Evolutionary conservation across 345 rosid species (phyloP).

Genomic region (Eucalyptus regnans): DNA sequence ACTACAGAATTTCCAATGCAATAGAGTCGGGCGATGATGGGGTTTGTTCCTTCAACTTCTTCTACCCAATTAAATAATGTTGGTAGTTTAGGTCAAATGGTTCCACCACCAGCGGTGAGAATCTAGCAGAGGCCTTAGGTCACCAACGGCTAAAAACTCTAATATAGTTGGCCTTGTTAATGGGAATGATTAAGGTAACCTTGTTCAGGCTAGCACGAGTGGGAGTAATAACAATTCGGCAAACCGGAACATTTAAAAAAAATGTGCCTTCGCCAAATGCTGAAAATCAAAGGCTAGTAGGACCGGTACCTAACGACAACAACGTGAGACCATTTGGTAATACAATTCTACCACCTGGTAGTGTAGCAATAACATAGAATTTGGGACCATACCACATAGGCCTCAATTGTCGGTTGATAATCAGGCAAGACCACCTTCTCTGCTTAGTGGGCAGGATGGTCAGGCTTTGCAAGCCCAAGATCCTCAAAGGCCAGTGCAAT

Average conservation of each 20-base stretch:
- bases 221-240: neutral
- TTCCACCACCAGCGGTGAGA: neutral
- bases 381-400: neutral
- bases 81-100: neutral
- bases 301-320: neutral
- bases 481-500: rapidly evolving
- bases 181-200: neutral
- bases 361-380: neutral
- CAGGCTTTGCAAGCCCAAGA: neutral
- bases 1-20: neutral
- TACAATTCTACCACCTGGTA: neutral
- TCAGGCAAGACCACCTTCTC: neutral
- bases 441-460: neutral
- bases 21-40: neutral
- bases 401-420: neutral
- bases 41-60: neutral
- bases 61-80: neutral
- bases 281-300: neutral
- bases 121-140: neutral
- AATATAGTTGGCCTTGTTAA: neutral
- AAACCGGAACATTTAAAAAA: neutral
- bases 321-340: neutral
- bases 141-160: neutral
- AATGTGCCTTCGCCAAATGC: neutral
- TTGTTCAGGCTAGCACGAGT: neutral